These are phyloP conservation scores for Zea mays DNA, from an alignment of 176 grass and related monocot species.

Conservation along the genomic window Zm-B73-REFERENCE-NAM-5.0 NC_050103.1:3194501-3195000, in stretches of 20 bases:
- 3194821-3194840: neutral
- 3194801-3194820: conserved; percentile 16
- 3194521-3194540: conserved; percentile 36
- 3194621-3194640: conserved; percentile 11
- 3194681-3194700: conserved; percentile 26
- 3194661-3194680: conserved; percentile 23
- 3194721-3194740: conserved; percentile 35
- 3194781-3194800: conserved; percentile 12
- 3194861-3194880: too few relatives aligned
- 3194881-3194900: too few relatives aligned
- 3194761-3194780: neutral
- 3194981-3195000: too few relatives aligned
- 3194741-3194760: conserved; percentile 11
- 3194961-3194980: too few relatives aligned
- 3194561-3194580: neutral
- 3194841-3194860: conserved; percentile 9
- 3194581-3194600: conserved; percentile 45
- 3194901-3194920: too few relatives aligned
- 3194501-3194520: conserved; percentile 12
- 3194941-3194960: too few relatives aligned
- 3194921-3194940: too few relatives aligned
- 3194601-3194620: conserved; percentile 1
- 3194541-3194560: conserved; percentile 40
- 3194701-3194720: conserved; percentile 25
- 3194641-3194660: conserved; percentile 24